A percentile compares a stretch with the other conserved stretches of the same genome.
These are phyloP conservation scores for Phlebiopsis gigantea DNA, from an alignment of 768 basidiomycete genomes.

Conservation along the genomic window DNA sequence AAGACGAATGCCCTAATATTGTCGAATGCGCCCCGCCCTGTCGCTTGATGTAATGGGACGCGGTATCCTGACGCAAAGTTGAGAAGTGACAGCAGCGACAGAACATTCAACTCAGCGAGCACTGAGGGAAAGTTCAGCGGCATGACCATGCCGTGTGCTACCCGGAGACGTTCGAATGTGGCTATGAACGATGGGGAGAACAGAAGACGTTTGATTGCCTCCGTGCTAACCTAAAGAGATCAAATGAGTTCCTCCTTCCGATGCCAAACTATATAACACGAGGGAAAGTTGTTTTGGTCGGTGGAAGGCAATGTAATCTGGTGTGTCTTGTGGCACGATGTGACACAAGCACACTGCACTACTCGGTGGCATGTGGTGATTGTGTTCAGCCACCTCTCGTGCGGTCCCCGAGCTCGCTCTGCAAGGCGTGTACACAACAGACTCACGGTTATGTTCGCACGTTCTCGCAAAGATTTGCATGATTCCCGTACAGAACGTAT, in stretches of 20 bases:
- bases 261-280: neutral
- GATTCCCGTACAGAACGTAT: conserved; percentile 50
- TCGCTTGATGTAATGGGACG: conserved; percentile 60
- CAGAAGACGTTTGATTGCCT: conserved; percentile 57
- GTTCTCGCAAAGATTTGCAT: conserved; percentile 40
- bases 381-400: neutral
- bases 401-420: neutral
- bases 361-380: neutral
- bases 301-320: neutral
- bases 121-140: conserved; percentile 76
- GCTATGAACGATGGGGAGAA: conserved; percentile 57
- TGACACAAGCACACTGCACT: neutral
- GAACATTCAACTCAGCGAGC: conserved; percentile 72
- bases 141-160: conserved; percentile 64
- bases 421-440: neutral
- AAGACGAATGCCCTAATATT: conserved; percentile 72
- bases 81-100: conserved; percentile 72
- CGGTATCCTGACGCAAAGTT: conserved; percentile 86
- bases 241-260: too few relatives aligned
- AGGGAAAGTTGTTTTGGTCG: neutral
- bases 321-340: neutral
- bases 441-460: conserved; percentile 48
- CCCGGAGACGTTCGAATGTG: conserved; percentile 57
- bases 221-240: conserved; percentile 45
- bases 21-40: conserved; percentile 81